A percentile compares a stretch with the other conserved stretches of the same genome.
These are phyloP conservation scores for Zalaria obscura DNA, from an alignment of 2,329 filamentous ascomycete species.

Conservation along the genomic window DNA sequence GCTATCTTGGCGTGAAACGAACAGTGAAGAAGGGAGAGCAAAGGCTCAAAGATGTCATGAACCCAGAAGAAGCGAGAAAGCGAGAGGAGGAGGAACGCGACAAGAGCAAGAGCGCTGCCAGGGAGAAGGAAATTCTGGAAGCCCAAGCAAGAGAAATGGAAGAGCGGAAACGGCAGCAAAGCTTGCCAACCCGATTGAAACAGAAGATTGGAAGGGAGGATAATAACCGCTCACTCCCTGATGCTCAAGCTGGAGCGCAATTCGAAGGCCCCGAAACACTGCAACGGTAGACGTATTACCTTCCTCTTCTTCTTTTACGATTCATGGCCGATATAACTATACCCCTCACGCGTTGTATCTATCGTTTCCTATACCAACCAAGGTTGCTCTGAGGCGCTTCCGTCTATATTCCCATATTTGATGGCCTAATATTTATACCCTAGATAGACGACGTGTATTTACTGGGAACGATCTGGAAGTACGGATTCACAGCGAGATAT, in stretches of 20 bases:
- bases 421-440: too few species aligned
- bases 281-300: too few species aligned
- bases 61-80: constrained; percentile 42
- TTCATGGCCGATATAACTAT: neutral
- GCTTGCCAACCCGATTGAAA: neutral
- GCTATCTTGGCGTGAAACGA: constrained; percentile 55
- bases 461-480: too few species aligned
- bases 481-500: too few species aligned
- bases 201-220: neutral
- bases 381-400: too few species aligned
- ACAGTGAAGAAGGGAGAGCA: constrained; percentile 46
- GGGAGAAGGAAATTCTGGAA: constrained; percentile 39
- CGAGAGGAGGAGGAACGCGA: constrained; percentile 36
- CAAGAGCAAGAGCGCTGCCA: constrained; percentile 46
- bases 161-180: constrained; percentile 23
- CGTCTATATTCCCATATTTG: too few species aligned
- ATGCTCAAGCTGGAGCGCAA: too few species aligned
- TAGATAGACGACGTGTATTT: too few species aligned
- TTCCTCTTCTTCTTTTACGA: too few species aligned
- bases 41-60: constrained; percentile 42
- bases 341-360: neutral
- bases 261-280: too few species aligned
- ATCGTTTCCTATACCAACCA: too few species aligned
- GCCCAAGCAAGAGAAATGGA: constrained; percentile 25
- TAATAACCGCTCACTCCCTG: too few species aligned